Conservation (phyloP, 1,139 yeast genomes). For the Nakaseomyces uthaithaninus region DNA sequence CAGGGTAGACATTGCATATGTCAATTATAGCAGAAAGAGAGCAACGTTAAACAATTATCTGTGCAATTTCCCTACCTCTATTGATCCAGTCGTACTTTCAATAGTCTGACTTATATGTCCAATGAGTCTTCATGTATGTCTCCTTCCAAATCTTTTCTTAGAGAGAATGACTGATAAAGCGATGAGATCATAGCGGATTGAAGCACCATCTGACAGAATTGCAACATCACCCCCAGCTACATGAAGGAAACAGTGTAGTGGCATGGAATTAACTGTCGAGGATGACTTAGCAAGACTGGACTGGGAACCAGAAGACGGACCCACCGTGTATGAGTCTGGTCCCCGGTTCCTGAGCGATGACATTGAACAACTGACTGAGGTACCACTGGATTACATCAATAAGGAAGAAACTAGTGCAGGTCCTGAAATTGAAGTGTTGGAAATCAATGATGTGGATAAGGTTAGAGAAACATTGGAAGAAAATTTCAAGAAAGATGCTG, state of each 20-base stretch:
- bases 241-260: not conserved
- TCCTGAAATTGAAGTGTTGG: not conserved
- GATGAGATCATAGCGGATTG: too few relatives aligned
- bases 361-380: not conserved
- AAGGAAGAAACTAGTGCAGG: not conserved
- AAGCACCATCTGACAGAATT: too few relatives aligned
- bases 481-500: not conserved
- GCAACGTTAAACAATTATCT: too few relatives aligned
- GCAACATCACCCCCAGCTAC: too few relatives aligned
- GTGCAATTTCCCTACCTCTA: too few relatives aligned
- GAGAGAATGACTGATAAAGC: too few relatives aligned
- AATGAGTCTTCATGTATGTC: too few relatives aligned
- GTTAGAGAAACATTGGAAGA: not conserved
- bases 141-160: too few relatives aligned
- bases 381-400: not conserved
- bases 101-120: too few relatives aligned
- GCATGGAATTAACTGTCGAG: not conserved
- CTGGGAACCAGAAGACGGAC: not conserved
- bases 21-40: too few relatives aligned
- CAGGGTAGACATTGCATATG: not conserved
- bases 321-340: not conserved
- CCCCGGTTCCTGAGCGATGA: not conserved
- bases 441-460: not conserved
- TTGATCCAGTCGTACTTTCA: too few relatives aligned
- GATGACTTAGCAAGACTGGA: not conserved